Conservation (phyloP, 2,329 filamentous ascomycete genomes). For the Neurospora sp. region DNA sequence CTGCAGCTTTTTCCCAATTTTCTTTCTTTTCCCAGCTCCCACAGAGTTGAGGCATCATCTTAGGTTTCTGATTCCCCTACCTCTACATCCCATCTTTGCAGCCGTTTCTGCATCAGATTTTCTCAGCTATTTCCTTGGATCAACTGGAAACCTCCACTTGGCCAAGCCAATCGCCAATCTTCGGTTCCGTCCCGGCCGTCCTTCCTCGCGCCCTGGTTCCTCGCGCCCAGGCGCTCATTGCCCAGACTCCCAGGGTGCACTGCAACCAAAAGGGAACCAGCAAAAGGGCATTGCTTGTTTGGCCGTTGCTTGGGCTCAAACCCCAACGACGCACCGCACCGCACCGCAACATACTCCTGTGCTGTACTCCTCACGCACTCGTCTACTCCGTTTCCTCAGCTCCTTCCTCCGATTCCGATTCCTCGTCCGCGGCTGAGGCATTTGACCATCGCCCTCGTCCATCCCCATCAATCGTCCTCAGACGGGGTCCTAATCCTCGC, state of each 20-base stretch:
- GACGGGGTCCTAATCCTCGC: not conserved
- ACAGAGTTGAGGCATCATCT: not conserved
- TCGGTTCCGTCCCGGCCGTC: not conserved
- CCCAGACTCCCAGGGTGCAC: not conserved
- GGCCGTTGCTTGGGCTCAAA: not conserved
- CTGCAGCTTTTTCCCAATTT: constrained; percentile 1
- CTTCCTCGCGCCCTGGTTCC: not conserved
- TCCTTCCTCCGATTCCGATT: not conserved
- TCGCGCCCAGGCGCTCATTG: not conserved
- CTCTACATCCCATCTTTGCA: not conserved
- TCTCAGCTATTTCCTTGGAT: not conserved
- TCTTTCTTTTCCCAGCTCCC: constrained; percentile 1
- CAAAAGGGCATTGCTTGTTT: not conserved
- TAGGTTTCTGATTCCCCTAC: not conserved
- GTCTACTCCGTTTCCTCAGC: not conserved
- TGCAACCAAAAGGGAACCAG: not conserved
- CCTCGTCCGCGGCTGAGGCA: constrained; percentile 17
- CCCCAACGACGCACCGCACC: not conserved
- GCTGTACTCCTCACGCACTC: not conserved
- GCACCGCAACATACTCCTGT: not conserved
- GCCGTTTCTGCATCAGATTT: not conserved
- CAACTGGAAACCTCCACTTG: not conserved
- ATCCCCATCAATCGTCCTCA: constrained; percentile 8
- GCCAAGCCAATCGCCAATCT: not conserved
- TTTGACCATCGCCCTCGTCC: constrained; percentile 14